Conservation (phyloP, 148 eudicot genomes). For the Camellia sinensis region DNA sequence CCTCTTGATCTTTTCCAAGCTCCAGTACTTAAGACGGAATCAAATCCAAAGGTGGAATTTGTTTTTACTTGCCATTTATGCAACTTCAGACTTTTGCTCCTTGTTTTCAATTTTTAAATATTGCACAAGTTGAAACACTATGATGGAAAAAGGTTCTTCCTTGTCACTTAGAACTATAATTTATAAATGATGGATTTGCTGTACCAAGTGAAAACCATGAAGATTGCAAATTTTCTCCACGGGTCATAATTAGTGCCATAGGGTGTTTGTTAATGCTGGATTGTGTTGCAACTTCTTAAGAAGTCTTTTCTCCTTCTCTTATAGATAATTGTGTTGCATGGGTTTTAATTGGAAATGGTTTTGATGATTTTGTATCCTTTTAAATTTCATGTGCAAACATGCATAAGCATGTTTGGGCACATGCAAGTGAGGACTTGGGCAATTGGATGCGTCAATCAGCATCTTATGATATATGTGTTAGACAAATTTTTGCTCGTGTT, state of each 20-base stretch:
- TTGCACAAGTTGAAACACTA: neutral
- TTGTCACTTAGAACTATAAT: neutral
- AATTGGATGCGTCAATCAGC: neutral
- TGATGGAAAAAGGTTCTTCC: neutral
- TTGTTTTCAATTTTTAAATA: neutral
- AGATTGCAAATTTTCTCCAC: neutral
- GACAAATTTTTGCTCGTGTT: neutral
- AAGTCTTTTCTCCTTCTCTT: neutral
- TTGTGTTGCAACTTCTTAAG: neutral
- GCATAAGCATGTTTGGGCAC: neutral
- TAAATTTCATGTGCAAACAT: neutral
- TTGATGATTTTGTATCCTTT: neutral
- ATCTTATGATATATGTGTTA: neutral
- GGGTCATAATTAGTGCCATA: neutral
- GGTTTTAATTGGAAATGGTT: neutral
- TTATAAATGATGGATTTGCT: neutral
- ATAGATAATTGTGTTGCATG: neutral
- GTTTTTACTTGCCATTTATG: neutral
- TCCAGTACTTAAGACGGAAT: slow-evolving; percentile 67
- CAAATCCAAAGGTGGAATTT: slow-evolving; percentile 77
- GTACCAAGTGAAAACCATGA: neutral
- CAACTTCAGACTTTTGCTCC: neutral
- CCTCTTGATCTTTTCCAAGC: slow-evolving; percentile 84
- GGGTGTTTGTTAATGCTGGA: neutral
- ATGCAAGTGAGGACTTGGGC: neutral